These are phyloP conservation scores for Neofusicoccum kwambonambiense DNA, from an alignment of 2,329 filamentous ascomycete species.

Conservation along the genomic window DNA sequence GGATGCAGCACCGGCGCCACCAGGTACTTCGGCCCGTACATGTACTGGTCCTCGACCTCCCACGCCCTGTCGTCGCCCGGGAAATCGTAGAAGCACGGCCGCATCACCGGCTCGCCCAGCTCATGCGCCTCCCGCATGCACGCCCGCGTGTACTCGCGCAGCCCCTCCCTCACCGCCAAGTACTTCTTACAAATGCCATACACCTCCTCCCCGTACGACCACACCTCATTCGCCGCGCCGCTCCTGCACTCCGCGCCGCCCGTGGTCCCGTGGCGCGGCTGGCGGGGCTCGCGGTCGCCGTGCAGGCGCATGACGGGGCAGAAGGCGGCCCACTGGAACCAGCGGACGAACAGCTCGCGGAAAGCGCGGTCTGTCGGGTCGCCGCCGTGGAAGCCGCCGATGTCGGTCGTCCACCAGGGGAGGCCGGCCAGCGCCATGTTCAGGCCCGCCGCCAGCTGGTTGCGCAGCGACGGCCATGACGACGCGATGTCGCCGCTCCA, in stretches of 20 bases:
- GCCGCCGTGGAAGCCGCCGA: conserved; percentile 68
- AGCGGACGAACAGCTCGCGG: conserved; percentile 63
- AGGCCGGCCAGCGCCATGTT: conserved; percentile 66
- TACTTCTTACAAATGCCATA: conserved; percentile 62
- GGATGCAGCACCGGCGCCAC: conserved; percentile 57
- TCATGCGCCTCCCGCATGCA: conserved; percentile 62
- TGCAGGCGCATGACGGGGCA: conserved; percentile 68
- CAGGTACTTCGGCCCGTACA: conserved; percentile 62
- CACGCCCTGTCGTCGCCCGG: conserved; percentile 55
- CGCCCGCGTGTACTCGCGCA: conserved; percentile 57
- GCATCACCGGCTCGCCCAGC: conserved; percentile 60
- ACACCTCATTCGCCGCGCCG: conserved; percentile 63
- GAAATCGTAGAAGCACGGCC: conserved; percentile 64
- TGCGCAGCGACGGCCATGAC: conserved; percentile 59
- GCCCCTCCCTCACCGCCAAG: conserved; percentile 56
- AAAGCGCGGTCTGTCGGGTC: conserved; percentile 56
- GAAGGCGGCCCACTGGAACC: conserved; percentile 69
- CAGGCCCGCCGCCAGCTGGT: conserved; percentile 62
- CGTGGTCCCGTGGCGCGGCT: conserved; percentile 41
- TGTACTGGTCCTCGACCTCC: conserved; percentile 61
- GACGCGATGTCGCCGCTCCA: conserved; percentile 68
- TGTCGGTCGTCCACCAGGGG: conserved; percentile 70
- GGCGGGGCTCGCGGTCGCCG: conserved; percentile 62
- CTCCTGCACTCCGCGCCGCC: conserved; percentile 39
- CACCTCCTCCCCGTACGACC: conserved; percentile 62